A percentile compares a stretch with the other conserved stretches of the same genome.
These are phyloP conservation scores for Gyromitra esculenta DNA, from an alignment of 2,329 filamentous ascomycete genomes.

Conservation along the genomic window DNA sequence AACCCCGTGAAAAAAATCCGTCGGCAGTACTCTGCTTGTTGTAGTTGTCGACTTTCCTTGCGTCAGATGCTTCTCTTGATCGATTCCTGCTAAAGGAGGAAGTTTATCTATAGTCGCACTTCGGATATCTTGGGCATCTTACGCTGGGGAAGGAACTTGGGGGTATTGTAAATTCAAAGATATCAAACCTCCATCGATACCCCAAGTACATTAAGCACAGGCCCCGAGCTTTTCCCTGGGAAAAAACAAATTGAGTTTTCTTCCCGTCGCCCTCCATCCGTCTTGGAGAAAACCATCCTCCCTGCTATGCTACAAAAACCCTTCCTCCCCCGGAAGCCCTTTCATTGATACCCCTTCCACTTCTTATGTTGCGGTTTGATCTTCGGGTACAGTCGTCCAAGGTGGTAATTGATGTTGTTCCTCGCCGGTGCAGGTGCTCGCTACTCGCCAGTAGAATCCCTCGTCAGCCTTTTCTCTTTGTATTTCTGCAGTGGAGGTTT, in stretches of 20 bases:
- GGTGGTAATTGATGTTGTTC: slow-evolving; percentile 90
- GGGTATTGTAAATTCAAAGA: background rate
- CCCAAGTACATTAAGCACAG: slow-evolving; percentile 6
- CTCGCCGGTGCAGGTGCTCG: slow-evolving; percentile 60
- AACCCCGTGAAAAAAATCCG: background rate
- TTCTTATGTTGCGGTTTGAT: slow-evolving; percentile 76
- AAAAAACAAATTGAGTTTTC: background rate
- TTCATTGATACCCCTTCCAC: slow-evolving; percentile 63
- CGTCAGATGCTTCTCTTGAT: background rate
- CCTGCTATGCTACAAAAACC: slow-evolving; percentile 16
- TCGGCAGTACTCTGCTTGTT: background rate
- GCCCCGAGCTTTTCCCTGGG: background rate
- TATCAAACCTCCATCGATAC: background rate
- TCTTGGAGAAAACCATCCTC: background rate
- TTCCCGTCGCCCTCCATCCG: background rate
- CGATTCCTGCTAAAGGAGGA: background rate
- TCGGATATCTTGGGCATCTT: background rate
- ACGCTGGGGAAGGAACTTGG: background rate
- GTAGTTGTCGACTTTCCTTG: background rate
- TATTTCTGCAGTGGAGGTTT: background rate
- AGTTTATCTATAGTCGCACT: background rate
- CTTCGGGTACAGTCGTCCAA: slow-evolving; percentile 78
- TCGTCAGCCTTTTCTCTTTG: background rate
- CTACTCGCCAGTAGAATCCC: slow-evolving; percentile 14
- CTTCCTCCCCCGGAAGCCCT: background rate